Evolutionary conservation across 164 flowering plant genomes (phyloP), one percentile per base, ranked within the genome.

Genomic region (Dillenia suffruticosa): DNA sequence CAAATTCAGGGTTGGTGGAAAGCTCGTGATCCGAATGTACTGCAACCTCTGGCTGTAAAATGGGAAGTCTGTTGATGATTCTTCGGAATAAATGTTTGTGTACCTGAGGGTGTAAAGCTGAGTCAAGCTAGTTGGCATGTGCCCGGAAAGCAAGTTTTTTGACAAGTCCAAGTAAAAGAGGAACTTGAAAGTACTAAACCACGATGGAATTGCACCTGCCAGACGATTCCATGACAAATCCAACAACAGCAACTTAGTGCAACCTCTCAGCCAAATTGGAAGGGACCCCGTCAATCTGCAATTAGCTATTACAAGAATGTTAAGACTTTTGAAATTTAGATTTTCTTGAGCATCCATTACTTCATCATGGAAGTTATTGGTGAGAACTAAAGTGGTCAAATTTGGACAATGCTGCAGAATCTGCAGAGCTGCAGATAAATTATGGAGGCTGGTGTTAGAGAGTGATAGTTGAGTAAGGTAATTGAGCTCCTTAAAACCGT

Each of bases 131-230:
- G 46, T 22, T 13, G 71, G 71, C 8, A 68, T 61, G 46, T 51
- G 24, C 8, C 54, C 66, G 2, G 51, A 15, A 11, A 68, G 52
- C 9, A 49, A 22, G 22, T 68, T 68, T 49, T 62, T 62, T 0
- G 71, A 68, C 46, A 68, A 62, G 48, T 68, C 66, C 71, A 68
- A 57, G 65, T 68, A 56, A 50, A 68, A 68, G 10, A 61, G 71
- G 49, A 56, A 61, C 14, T 68, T 43, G 9, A 56, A 44, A n/a
- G 22, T 43, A 24, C 66, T 50, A 10, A 68, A 44, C 59, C 60
- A 68, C 1, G 9, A 44, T 5, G 71, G 71, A 62, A 61, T 68
- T 22, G 44, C 16, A 56, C 71, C 71, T 9, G 17, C 49, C 53
- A 68, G 17, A 8, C 10, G 50, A 26, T 58, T 58, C 61, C 61